Evolutionary conservation across 345 rosid genomes (phyloP).

Genomic region (Citrus cavaleriei): DNA sequence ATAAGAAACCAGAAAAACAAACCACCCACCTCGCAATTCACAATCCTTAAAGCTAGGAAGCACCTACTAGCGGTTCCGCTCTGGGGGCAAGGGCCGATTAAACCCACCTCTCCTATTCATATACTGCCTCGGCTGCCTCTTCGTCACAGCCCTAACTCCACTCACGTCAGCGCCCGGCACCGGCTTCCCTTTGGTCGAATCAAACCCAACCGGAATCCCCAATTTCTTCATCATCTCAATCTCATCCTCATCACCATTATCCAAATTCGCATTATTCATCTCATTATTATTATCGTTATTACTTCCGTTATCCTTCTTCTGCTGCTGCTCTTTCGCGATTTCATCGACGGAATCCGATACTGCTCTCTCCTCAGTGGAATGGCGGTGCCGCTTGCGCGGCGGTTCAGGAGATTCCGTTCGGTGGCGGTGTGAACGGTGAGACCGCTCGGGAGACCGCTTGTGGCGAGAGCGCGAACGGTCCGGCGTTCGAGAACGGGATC

Average conservation of each 20-base stretch:
- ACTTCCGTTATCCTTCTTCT: constrained; percentile 30
- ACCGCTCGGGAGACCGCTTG: constrained; percentile 50
- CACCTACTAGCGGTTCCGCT: constrained; percentile 57
- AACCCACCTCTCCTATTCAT: constrained; percentile 96
- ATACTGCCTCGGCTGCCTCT: constrained; percentile 90
- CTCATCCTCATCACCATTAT: constrained; percentile 48
- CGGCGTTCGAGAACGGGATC: constrained; percentile 54
- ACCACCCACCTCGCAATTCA: background rate
- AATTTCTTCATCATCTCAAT: constrained; percentile 77
- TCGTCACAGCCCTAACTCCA: constrained; percentile 72
- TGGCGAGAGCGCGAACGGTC: constrained; percentile 54
- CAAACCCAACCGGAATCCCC: constrained; percentile 88
- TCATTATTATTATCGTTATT: constrained; percentile 13
- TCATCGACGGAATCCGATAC: constrained; percentile 62
- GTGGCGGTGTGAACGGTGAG: constrained; percentile 47
- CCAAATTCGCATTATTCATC: constrained; percentile 34
- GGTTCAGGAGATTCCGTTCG: constrained; percentile 63
- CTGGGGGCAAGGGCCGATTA: constrained; percentile 81
- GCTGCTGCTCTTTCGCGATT: constrained; percentile 48
- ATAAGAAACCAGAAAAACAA: background rate
- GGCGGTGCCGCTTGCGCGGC: constrained; percentile 51
- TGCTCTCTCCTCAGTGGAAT: constrained; percentile 41
- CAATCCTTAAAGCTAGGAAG: background rate
- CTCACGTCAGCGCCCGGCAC: constrained; percentile 80
- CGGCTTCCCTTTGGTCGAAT: constrained; percentile 91